Conservation (phyloP, 208 protist species). For the Acanthamoeba culbertsoni region DNA sequence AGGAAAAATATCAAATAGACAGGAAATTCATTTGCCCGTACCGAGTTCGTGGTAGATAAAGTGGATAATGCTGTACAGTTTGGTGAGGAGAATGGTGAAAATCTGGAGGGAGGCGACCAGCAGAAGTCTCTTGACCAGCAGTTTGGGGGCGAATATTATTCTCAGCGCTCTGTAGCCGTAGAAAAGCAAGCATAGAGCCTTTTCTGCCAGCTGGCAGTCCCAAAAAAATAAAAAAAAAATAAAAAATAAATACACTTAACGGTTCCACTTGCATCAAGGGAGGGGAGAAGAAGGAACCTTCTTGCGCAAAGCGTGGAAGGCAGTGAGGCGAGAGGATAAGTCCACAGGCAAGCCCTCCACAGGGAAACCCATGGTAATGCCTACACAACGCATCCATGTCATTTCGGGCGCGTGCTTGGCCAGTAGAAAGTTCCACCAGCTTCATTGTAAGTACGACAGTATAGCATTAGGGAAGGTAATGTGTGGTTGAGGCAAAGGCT, state of each 20-base stretch:
- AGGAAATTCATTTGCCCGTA: background rate
- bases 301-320: constrained; percentile 13
- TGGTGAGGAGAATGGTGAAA: background rate
- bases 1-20: background rate
- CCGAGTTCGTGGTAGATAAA: background rate
- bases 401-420: constrained; percentile 15
- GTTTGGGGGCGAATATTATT: constrained; percentile 17
- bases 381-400: background rate
- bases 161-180: background rate
- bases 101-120: background rate
- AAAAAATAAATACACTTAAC: too few species aligned
- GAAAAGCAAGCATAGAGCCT: background rate
- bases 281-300: background rate
- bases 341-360: background rate
- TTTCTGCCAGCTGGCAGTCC: background rate
- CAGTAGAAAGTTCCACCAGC: background rate
- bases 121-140: background rate
- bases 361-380: constrained; percentile 18
- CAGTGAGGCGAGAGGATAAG: background rate
- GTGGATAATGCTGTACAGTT: constrained; percentile 33
- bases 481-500: too few species aligned
- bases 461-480: background rate
- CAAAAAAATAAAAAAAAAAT: background rate
- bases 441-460: background rate
- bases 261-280: too few species aligned